Conservation (phyloP, 1,284 basidiomycete species). For the Athelia sp. region DNA sequence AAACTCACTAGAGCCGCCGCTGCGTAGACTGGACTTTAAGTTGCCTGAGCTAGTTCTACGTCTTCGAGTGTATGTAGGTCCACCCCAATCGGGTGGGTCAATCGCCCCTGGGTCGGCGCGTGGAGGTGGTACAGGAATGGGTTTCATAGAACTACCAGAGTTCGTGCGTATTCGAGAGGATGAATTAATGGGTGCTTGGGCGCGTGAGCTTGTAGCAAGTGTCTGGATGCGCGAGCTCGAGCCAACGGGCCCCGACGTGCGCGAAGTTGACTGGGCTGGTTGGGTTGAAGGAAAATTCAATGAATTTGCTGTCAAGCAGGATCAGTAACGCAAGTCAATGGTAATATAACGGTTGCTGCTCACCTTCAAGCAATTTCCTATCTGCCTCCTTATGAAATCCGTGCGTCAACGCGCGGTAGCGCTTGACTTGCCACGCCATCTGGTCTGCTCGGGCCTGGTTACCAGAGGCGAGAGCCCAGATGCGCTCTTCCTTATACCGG, state of each 20-base stretch:
- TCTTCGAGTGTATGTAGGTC: neutral
- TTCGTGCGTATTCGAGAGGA: no score
- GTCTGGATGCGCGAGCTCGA: neutral
- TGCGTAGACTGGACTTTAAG: neutral
- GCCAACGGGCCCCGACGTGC: neutral
- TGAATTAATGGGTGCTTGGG: no score
- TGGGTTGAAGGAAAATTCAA: no score
- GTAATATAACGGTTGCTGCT: constrained; percentile 7
- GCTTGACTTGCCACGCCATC: constrained; percentile 76
- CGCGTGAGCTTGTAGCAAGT: neutral
- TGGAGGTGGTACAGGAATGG: no score
- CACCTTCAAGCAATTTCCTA: constrained; percentile 64
- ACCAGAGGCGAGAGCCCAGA: constrained; percentile 76
- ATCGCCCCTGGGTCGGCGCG: neutral
- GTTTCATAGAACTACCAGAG: no score
- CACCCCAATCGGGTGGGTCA: neutral
- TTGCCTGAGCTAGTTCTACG: neutral
- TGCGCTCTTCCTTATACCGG: constrained; percentile 75
- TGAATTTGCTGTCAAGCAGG: neutral
- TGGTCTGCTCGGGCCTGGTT: constrained; percentile 68
- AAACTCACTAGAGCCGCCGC: neutral
- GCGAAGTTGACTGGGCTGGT: neutral
- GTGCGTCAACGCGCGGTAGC: constrained; percentile 72
- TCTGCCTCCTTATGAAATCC: constrained; percentile 77
- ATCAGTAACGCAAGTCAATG: neutral